These are phyloP conservation scores for Lotmaria passim DNA, from an alignment of 208 protist species.

Conservation along the genomic window DNA sequence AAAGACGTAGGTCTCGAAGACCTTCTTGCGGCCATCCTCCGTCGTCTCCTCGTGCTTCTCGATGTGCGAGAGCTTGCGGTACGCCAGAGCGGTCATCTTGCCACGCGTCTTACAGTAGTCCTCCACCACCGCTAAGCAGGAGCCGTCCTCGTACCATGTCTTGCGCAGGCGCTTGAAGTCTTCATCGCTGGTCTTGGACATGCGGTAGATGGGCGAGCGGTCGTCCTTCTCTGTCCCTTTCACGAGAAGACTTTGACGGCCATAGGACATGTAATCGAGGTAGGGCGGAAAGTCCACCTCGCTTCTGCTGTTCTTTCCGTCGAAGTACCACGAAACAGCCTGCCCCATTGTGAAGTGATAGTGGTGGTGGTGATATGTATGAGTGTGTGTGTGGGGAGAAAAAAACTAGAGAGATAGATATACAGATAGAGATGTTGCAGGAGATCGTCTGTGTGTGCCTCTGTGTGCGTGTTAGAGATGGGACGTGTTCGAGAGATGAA, in stretches of 20 bases:
- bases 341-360: constrained; percentile 55
- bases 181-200: constrained; percentile 52
- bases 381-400: constrained; percentile 6
- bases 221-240: constrained; percentile 42
- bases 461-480: no score
- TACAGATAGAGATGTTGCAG: no score
- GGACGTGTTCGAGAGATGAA: no score
- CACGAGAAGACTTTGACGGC: constrained; percentile 42
- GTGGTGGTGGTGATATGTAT: constrained; percentile 18
- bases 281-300: constrained; percentile 55
- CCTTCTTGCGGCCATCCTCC: constrained; percentile 47
- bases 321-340: constrained; percentile 53
- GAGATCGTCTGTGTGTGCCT: no score
- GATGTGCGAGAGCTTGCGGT: constrained; percentile 55
- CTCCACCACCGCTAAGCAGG: constrained; percentile 44
- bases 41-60: constrained; percentile 45
- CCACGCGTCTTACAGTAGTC: constrained; percentile 51
- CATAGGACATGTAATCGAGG: constrained; percentile 45
- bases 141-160: constrained; percentile 49
- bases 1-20: constrained; percentile 72
- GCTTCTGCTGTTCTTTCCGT: constrained; percentile 44
- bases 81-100: constrained; percentile 50
- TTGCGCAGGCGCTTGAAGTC: constrained; percentile 49
- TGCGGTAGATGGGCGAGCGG: constrained; percentile 71
- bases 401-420: not conserved